Conservation (phyloP, 2,329 filamentous ascomycete species). For the Diaporthe destruens region DNA sequence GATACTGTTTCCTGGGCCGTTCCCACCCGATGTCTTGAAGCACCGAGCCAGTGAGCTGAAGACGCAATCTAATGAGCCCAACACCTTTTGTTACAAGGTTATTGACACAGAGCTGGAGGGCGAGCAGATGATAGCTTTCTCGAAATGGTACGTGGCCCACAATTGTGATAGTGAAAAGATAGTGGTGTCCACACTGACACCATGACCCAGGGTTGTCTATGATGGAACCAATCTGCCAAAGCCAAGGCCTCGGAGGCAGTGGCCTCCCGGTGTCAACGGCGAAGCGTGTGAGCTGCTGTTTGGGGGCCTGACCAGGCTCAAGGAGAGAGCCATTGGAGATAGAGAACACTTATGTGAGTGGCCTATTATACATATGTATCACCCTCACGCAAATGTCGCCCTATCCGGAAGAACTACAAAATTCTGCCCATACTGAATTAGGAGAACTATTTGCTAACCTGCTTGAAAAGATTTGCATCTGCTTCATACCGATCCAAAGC, state of each 20-base stretch:
- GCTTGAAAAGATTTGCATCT: slow-evolving; percentile 50
- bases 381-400: neutral
- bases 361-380: neutral
- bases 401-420: neutral
- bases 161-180: neutral
- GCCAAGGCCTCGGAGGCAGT: slow-evolving; percentile 41
- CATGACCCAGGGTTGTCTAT: slow-evolving; percentile 17
- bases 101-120: slow-evolving; percentile 50
- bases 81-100: slow-evolving; percentile 49
- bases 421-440: neutral
- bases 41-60: slow-evolving; percentile 38
- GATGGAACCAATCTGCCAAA: slow-evolving; percentile 43
- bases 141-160: slow-evolving; percentile 48
- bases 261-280: slow-evolving; percentile 47
- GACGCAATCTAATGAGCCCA: slow-evolving; percentile 44
- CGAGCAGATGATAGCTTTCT: slow-evolving; percentile 50
- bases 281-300: slow-evolving; percentile 52
- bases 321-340: slow-evolving; percentile 44
- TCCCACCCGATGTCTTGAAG: slow-evolving; percentile 34
- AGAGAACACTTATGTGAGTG: slow-evolving; percentile 49
- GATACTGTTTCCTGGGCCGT: slow-evolving; percentile 48
- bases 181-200: neutral
- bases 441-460: neutral
- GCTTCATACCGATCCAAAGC: slow-evolving; percentile 57
- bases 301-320: slow-evolving; percentile 44